These are phyloP conservation scores for Quercus wislizeni DNA, from an alignment of 306 rosid genomes.

Conservation along the genomic window DNA sequence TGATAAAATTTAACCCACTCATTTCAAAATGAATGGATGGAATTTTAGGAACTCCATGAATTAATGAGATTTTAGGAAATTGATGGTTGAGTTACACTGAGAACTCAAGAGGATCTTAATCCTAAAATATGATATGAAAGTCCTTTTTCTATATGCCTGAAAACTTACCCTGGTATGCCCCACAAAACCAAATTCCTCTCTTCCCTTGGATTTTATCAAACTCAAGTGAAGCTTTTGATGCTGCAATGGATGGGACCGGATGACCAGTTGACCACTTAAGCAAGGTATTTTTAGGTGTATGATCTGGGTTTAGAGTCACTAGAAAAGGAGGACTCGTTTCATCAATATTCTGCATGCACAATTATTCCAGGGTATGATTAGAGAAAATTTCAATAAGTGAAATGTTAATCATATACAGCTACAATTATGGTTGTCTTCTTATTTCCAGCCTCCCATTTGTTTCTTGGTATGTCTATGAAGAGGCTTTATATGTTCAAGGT, in stretches of 20 bases:
- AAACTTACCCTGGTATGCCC: slow-evolving; percentile 75
- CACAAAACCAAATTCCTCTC: slow-evolving; percentile 89
- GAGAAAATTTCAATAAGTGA: background rate
- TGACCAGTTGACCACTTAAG: slow-evolving; percentile 81
- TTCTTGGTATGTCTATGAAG: background rate
- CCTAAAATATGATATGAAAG: no score
- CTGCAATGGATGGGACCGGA: slow-evolving; percentile 83
- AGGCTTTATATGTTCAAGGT: background rate
- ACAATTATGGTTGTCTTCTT: background rate
- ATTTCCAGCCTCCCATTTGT: background rate
- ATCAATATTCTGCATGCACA: slow-evolving; percentile 65
- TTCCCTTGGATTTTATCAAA: slow-evolving; percentile 74
- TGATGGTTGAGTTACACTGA: no score
- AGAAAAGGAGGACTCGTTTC: slow-evolving; percentile 62
- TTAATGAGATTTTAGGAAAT: no score
- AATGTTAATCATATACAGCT: background rate
- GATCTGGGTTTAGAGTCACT: slow-evolving; percentile 81
- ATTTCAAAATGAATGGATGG: no score
- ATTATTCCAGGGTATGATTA: slow-evolving; percentile 2
- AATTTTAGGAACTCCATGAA: no score
- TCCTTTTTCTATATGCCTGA: slow-evolving; percentile 4
- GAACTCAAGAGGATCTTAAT: no score
- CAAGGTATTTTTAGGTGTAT: slow-evolving; percentile 57
- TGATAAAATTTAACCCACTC: no score
- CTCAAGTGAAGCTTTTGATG: slow-evolving; percentile 72